phyloP scores from a whole-genome alignment of 1,139 yeast genomes.

The Scheffersomyces segobiensis region DNA sequence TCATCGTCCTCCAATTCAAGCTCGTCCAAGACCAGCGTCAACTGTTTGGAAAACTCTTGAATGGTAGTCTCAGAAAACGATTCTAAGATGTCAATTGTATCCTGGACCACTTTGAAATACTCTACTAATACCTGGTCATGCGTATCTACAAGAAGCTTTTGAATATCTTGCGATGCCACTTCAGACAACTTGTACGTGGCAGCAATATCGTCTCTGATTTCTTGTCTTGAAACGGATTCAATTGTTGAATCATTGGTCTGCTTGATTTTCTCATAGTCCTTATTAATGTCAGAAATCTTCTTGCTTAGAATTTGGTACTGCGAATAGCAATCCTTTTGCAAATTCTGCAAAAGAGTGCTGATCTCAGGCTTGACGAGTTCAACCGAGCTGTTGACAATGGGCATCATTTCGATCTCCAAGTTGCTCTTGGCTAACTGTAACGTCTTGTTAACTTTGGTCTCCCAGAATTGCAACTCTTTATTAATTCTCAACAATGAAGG shows the following conservation, averaged over 20 bases:
- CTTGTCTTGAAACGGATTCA: slow-evolving; percentile 51
- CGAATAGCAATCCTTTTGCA: slow-evolving; percentile 43
- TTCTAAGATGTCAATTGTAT: slow-evolving; percentile 64
- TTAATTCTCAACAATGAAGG: slow-evolving; percentile 14
- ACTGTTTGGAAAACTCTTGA: slow-evolving; percentile 48
- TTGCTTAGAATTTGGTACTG: slow-evolving; percentile 49
- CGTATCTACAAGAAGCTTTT: slow-evolving; percentile 33
- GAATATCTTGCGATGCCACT: slow-evolving; percentile 30
- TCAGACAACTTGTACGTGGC: slow-evolving; percentile 38
- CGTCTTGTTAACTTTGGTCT: slow-evolving; percentile 38
- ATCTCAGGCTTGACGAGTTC: slow-evolving; percentile 36
- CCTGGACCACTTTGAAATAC: slow-evolving; percentile 50
- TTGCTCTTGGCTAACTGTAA: slow-evolving; percentile 43
- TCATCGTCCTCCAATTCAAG: slow-evolving; percentile 32
- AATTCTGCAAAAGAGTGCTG: slow-evolving; percentile 37
- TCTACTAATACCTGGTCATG: slow-evolving; percentile 32
- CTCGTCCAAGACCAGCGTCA: slow-evolving; percentile 32
- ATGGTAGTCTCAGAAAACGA: slow-evolving; percentile 70
- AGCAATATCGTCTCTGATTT: slow-evolving; percentile 53
- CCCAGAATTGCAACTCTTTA: slow-evolving; percentile 35
- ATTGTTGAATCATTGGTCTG: slow-evolving; percentile 32
- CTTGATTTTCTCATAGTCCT: slow-evolving; percentile 46
- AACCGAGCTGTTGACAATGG: slow-evolving; percentile 33
- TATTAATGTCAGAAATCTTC: slow-evolving; percentile 50
- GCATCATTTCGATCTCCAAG: slow-evolving; percentile 40